Base-by-base conservation (phyloP, 352 stramenopile species). In the Plasmopara halstedii region DNA sequence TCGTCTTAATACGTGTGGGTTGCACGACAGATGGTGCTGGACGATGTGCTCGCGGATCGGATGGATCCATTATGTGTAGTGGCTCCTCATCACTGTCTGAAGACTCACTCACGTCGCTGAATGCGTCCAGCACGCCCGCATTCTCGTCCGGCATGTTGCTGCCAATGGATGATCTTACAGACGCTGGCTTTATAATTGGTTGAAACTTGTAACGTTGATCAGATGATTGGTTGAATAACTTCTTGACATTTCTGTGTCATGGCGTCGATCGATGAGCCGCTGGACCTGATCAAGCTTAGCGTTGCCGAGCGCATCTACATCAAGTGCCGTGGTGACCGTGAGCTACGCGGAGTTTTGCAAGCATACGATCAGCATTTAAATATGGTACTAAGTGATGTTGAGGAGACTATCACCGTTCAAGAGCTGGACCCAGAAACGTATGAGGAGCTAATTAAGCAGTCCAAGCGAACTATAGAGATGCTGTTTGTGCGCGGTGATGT, bases 281-380 rank as follows among this genome's bases (percentile, higher is more conserved):
- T 99, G 54, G 97, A 99, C 76, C 70, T 99, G 44, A 98, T 99
- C 66, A 95, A 96, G 64, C 78, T 99, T 56, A 98, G 92, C 36
- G 92, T 99, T 53, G 95, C 97, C 55, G 97, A 99, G 76, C 88
- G 95, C 53, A 96, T 99, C 50, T 98, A 98, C 64, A 94, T 99
- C 53, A 99, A 99, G 78, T 99, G 95, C 75, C 85, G 95, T 35
- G 95, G 95, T 20, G 93, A 98, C 41, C 73, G 96, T 23, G 96
- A 99, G 75, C 80, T 99, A 25, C 81, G 96, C 33, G 97, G 97
- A 23, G 95, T 96, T 67, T 73, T 99, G 36, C 95, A 98, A 71
- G 96, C 95, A 1, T 99, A 98, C 64, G 96, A 99, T 68, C 94
- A 99, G 65, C 96, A 99, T 70, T 72, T 99, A 25, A 99, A 99